Conservation (phyloP, 2,329 filamentous ascomycete genomes). For the Venturia asperata region DNA sequence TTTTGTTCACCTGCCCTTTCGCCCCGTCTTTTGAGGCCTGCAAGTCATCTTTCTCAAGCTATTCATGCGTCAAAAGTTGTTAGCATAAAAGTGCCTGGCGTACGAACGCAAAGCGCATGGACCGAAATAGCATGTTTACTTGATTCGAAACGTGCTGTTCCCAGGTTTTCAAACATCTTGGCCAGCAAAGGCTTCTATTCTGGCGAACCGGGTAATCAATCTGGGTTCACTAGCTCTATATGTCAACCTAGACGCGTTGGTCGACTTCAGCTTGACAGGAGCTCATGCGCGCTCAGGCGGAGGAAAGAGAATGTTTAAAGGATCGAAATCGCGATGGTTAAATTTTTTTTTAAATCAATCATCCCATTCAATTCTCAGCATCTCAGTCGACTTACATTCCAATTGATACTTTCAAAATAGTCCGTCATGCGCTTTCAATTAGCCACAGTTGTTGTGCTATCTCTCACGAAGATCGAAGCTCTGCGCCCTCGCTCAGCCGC, state of each 20-base stretch:
- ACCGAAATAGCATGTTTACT: conserved; percentile 4
- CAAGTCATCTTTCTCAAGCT: conserved; percentile 9
- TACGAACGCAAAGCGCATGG: conserved; percentile 7
- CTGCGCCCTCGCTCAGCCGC: conserved; percentile 2
- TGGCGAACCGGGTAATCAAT: conserved; percentile 8
- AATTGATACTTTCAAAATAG: not conserved
- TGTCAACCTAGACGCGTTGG: not conserved
- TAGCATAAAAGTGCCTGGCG: not conserved
- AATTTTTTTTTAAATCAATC: not conserved
- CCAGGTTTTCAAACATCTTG: conserved; percentile 11
- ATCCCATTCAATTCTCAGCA: not conserved
- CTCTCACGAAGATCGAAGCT: not conserved
- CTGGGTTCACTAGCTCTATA: not conserved
- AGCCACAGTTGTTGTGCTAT: conserved; percentile 9
- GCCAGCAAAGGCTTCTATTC: conserved; percentile 6
- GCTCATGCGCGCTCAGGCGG: not conserved
- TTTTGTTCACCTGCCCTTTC: not conserved
- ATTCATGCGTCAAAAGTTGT: conserved; percentile 13
- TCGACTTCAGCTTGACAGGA: conserved; percentile 13
- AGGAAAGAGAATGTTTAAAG: conserved; percentile 2
- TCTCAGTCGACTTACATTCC: not conserved
- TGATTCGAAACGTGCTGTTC: conserved; percentile 12
- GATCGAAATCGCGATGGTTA: not conserved
- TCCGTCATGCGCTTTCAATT: conserved; percentile 3
- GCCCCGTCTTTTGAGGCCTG: not conserved